These are phyloP conservation scores for Xylaria intraflava DNA, from an alignment of 495 filamentous ascomycete species.

Conservation along the genomic window DNA sequence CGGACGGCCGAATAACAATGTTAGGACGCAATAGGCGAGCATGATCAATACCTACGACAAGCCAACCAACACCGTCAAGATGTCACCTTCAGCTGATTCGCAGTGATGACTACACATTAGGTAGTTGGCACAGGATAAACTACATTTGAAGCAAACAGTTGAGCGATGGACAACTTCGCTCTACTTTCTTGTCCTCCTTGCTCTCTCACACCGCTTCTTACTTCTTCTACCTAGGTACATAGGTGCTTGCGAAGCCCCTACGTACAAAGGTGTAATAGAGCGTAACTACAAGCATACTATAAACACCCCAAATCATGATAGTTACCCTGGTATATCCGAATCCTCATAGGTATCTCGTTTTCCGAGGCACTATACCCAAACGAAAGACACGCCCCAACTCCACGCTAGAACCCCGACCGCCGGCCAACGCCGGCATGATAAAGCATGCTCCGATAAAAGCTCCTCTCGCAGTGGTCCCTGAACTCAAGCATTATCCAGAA, in stretches of 20 bases:
- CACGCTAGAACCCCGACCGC: slow-evolving; percentile 7
- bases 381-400: slow-evolving; percentile 11
- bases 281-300: not conserved
- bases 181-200: not conserved
- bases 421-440: not conserved
- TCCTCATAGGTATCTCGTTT: not conserved
- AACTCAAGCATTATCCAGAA: not conserved
- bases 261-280: not conserved
- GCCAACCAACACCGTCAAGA: no score
- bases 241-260: not conserved
- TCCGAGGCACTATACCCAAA: not conserved
- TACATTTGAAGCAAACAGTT: no score
- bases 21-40: no score
- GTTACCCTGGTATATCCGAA: slow-evolving; percentile 1
- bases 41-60: no score
- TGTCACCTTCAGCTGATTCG: no score
- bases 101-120: no score
- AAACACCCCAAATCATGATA: not conserved
- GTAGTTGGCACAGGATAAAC: no score
- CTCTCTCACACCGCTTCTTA: not conserved
- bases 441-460: not conserved
- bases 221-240: not conserved
- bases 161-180: no score
- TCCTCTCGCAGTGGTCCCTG: not conserved
- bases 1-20: no score